Evolutionary conservation across 164 flowering plant species (phyloP).

Genomic region (Vitis amurensis): DNA sequence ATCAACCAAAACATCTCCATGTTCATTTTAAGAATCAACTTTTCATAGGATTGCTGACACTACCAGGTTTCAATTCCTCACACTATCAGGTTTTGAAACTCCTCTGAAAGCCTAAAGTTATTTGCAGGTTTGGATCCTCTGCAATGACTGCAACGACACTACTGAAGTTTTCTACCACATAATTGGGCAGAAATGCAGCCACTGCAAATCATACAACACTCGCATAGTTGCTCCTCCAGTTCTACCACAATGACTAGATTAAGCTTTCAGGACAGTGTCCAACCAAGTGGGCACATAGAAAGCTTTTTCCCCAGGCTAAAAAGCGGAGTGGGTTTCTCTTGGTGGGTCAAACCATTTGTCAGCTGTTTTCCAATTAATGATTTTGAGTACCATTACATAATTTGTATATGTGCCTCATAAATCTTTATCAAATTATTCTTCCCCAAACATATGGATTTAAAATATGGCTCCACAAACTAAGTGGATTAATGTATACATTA

Average conservation of each 20-base stretch:
- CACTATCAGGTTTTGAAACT: no score
- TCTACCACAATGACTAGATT: slow-evolving; percentile 46
- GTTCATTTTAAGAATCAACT: no score
- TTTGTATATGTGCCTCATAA: slow-evolving; percentile 5
- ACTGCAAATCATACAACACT: slow-evolving; percentile 84
- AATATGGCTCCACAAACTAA: neutral
- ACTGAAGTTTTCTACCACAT: slow-evolving; percentile 82
- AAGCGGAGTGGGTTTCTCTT: neutral
- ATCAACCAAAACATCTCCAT: no score
- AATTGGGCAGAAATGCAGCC: slow-evolving; percentile 82
- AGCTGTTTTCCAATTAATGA: neutral
- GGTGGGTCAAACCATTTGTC: neutral
- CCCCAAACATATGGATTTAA: slow-evolving; percentile 1
- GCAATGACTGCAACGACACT: slow-evolving; percentile 89
- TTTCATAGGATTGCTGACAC: no score
- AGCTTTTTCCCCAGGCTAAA: slow-evolving; percentile 3
- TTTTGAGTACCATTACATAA: neutral
- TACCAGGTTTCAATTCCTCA: no score
- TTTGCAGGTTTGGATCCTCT: slow-evolving; percentile 90
- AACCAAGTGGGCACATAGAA: neutral
- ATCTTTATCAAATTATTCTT: slow-evolving; percentile 5
- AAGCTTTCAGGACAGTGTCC: neutral
- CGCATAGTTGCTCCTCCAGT: slow-evolving; percentile 73
- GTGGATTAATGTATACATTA: slow-evolving; percentile 1
- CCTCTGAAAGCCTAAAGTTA: neutral